These are phyloP conservation scores for Delphinella strobiligena DNA, from an alignment of 2,329 filamentous ascomycete species.

Conservation along the genomic window DNA sequence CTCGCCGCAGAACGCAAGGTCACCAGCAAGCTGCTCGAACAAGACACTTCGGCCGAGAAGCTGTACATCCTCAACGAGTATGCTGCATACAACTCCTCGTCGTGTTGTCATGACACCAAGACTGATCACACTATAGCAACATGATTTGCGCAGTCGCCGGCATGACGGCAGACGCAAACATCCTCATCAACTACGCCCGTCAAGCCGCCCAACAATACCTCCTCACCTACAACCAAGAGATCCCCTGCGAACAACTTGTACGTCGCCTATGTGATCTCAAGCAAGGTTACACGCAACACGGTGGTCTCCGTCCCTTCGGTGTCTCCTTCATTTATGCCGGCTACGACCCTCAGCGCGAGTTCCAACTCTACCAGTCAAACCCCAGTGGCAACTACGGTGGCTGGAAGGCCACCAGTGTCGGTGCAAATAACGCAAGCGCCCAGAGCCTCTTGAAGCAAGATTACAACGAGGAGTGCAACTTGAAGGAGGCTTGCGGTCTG, in stretches of 20 bases:
- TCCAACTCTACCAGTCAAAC: conserved; percentile 98
- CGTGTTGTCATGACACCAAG: neutral
- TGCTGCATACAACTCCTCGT: conserved; percentile 20
- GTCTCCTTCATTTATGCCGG: conserved; percentile 99
- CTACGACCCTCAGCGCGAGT: conserved; percentile 89
- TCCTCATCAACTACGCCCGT: conserved; percentile 98
- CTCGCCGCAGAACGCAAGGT: conserved; percentile 97
- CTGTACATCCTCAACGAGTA: conserved; percentile 99
- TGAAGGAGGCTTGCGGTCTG: conserved; percentile 93
- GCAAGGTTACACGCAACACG: conserved; percentile 98
- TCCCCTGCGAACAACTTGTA: conserved; percentile 96
- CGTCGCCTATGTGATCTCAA: conserved; percentile 94
- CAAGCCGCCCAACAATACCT: conserved; percentile 96
- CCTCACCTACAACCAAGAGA: conserved; percentile 98
- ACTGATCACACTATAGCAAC: conserved; percentile 54
- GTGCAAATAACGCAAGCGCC: conserved; percentile 95
- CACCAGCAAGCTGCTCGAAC: conserved; percentile 96
- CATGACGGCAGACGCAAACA: conserved; percentile 99
- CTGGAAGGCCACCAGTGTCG: conserved; percentile 97
- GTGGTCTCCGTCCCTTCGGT: conserved; percentile 93
- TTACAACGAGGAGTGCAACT: conserved; percentile 94
- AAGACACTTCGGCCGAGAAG: conserved; percentile 99
- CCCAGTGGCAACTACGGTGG: conserved; percentile 97
- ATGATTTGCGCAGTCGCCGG: conserved; percentile 99
- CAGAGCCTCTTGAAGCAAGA: conserved; percentile 97